Base-by-base conservation (phyloP, 2,329 filamentous ascomycete species). In the Xylaria sp. region DNA sequence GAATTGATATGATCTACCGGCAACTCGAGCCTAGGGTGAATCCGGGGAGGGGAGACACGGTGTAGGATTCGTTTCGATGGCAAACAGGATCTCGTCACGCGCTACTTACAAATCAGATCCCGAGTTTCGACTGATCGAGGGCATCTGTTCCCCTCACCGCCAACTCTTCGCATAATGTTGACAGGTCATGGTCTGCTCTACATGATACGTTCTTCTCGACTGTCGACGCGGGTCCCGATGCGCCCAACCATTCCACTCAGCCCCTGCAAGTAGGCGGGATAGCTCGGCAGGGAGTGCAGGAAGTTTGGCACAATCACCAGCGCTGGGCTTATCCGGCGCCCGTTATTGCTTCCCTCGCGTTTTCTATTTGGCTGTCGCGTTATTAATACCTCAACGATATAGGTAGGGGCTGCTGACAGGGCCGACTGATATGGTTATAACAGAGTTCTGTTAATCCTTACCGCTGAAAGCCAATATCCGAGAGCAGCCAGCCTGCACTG, bases 381-480 rank as follows among this genome's bases (percentile, higher is more conserved):
- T 61, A 65, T 62, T 68, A 70, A 68, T 68, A 68, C 65, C 59
- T 68, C 62, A 62, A 61, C 58, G 54, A 63, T 70, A 71, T 66
- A 66, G 68, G 68, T 68, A 63, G 60, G 65, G 66, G 62, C 31
- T 53, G 64, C 49, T 66, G 66, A 65, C 66, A 61, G 63, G 62
- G 56, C 46, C 66, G 62, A 60, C 65, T 70, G 53, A 56, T 56
- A 33, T 60, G 64, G 54, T 65, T 64, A 60, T 67, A 67, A 26
- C 53, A 54, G 54, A 66, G 48, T 63, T 40, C 62, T 66, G 26
- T 49, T 68, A 65, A 67, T 11, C 58, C 61, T 60, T 67, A 58
- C 31, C 61, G 49, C 57, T 59, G 40, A 48, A 57, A 36, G 48
- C 61, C 28, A 69, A 64, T 67, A 60, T 63, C 59, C 59, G 59